Percentiles rank a stretch among this genome's conserved stretches.
Evolutionary conservation across 768 basidiomycete genomes (phyloP).

Genomic region (Trametes sanguinea): DNA sequence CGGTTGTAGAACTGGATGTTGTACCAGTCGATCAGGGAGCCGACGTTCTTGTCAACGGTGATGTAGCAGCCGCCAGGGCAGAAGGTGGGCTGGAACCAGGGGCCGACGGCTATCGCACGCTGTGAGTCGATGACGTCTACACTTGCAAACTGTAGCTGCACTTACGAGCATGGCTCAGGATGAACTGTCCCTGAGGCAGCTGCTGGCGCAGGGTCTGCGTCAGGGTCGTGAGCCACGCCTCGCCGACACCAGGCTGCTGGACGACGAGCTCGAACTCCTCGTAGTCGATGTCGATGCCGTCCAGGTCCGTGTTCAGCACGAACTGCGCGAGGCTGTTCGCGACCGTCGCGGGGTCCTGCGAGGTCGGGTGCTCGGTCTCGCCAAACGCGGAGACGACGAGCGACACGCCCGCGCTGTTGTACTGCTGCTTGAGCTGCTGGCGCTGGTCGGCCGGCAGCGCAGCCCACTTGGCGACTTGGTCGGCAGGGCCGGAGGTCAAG

Average conservation of each 20-base stretch:
- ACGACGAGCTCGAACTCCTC: slow-evolving; percentile 27
- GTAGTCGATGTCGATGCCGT: slow-evolving; percentile 30
- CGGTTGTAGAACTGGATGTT: slow-evolving; percentile 45
- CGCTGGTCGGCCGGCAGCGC: too few relatives aligned
- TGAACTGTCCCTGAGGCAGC: slow-evolving; percentile 38
- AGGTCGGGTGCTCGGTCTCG: slow-evolving; percentile 35
- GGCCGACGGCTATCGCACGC: too few relatives aligned
- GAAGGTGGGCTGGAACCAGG: too few relatives aligned
- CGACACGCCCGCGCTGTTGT: slow-evolving; percentile 27
- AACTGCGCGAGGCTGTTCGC: slow-evolving; percentile 21
- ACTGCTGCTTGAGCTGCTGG: slow-evolving; percentile 1
- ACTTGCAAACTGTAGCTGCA: too few relatives aligned
- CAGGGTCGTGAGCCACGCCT: slow-evolving; percentile 28
- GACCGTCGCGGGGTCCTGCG: slow-evolving; percentile 33
- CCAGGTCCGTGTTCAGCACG: neutral
- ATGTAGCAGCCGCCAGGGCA: slow-evolving; percentile 42
- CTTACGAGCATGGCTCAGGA: slow-evolving; percentile 24
- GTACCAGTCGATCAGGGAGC: slow-evolving; percentile 50
- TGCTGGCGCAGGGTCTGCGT: slow-evolving; percentile 27
- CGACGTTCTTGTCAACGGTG: slow-evolving; percentile 39
- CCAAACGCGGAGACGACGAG: slow-evolving; percentile 29
- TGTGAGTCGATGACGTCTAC: too few relatives aligned
- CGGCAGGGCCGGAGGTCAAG: too few relatives aligned
- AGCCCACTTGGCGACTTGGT: too few relatives aligned
- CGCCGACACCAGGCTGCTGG: slow-evolving; percentile 23